Percentiles rank a stretch among this genome's conserved stretches.
Conservation (phyloP, 441 rosid species). For the Corymbia calophylla region DNA sequence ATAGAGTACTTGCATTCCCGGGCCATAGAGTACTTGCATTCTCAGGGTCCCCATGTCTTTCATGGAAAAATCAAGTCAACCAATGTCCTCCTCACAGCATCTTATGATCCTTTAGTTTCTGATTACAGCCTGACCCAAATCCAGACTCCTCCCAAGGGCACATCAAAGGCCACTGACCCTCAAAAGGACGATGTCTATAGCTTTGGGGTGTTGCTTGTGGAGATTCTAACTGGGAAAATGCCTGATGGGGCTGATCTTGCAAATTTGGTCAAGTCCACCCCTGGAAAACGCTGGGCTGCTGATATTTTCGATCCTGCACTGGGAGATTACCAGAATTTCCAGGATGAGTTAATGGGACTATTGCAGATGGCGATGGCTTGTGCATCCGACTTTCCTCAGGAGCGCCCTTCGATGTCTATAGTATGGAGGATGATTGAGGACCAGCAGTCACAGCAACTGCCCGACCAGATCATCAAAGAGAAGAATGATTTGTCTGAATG, state of each 20-base stretch:
- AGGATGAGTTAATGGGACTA: not conserved
- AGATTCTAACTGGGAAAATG: not conserved
- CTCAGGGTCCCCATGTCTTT: not conserved
- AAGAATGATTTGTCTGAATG: not conserved
- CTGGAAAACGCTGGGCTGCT: not conserved
- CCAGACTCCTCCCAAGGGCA: rapidly evolving
- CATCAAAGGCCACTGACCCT: not conserved
- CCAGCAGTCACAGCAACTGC: not conserved
- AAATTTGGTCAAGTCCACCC: not conserved
- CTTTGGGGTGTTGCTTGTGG: not conserved
- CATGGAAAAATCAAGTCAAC: not conserved
- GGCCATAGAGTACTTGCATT: no score
- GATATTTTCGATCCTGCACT: not conserved
- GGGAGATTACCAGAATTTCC: not conserved
- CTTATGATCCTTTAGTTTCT: not conserved
- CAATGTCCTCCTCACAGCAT: not conserved
- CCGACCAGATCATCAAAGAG: not conserved
- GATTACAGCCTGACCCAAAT: not conserved
- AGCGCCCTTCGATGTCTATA: not conserved
- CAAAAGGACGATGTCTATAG: not conserved
- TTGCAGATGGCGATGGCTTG: conserved; percentile 1
- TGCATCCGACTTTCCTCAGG: not conserved
- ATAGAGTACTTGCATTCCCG: not conserved
- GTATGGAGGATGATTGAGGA: not conserved
- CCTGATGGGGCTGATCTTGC: not conserved